phyloP scores from a whole-genome alignment of 2,329 filamentous ascomycete genomes.

The Dothidotthia symphoricarpi region DNA sequence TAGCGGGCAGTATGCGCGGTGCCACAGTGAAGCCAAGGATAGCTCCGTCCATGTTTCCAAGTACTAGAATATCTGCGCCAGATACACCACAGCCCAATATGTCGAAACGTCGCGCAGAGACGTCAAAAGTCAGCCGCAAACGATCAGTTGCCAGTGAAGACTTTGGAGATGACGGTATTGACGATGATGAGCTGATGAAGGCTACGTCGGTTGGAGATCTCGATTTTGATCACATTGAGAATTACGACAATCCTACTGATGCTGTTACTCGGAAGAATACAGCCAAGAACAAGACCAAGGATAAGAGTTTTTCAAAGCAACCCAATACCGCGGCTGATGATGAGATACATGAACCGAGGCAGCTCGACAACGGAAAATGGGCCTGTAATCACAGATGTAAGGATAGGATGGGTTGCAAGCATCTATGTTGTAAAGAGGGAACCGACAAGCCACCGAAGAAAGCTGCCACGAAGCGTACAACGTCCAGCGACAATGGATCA shows the following conservation, averaged over 20 bases:
- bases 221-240: slow-evolving; percentile 55
- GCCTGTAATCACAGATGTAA: slow-evolving; percentile 71
- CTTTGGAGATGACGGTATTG: slow-evolving; percentile 54
- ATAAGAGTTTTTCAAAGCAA: slow-evolving; percentile 3
- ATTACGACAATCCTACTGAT: slow-evolving; percentile 41
- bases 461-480: slow-evolving; percentile 25
- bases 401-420: slow-evolving; percentile 63
- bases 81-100: slow-evolving; percentile 22
- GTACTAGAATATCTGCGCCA: slow-evolving; percentile 8
- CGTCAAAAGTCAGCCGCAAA: slow-evolving; percentile 6
- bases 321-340: slow-evolving; percentile 7
- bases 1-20: slow-evolving; percentile 57
- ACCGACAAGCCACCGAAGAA: slow-evolving; percentile 61
- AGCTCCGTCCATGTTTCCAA: slow-evolving; percentile 47
- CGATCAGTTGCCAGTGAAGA: slow-evolving; percentile 42
- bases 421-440: slow-evolving; percentile 71
- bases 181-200: slow-evolving; percentile 54
- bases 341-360: slow-evolving; percentile 44
- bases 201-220: slow-evolving; percentile 37
- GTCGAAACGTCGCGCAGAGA: slow-evolving; percentile 30
- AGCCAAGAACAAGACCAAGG: slow-evolving; percentile 15
- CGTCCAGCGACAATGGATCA: slow-evolving; percentile 8
- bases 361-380: slow-evolving; percentile 69
- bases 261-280: slow-evolving; percentile 20
- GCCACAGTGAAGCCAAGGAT: slow-evolving; percentile 55